Base-by-base conservation (phyloP, 2,329 filamentous ascomycete genomes). In the Aspergillus spinulosporus region DNA sequence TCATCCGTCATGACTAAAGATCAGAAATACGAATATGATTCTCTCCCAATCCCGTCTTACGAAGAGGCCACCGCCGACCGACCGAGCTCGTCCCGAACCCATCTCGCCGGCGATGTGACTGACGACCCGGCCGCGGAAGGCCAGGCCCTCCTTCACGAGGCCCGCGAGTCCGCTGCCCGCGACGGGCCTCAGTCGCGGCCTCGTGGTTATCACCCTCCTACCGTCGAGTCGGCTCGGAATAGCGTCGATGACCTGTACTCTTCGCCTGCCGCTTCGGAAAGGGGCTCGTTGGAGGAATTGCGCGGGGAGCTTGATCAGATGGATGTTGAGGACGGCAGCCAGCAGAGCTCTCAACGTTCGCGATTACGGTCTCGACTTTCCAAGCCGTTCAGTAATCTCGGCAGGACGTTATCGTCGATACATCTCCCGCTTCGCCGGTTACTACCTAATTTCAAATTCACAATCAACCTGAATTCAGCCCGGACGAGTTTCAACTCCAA, bases 231-330 rank as follows among this genome's bases (percentile, higher is more conserved):
- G 56, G 88, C 86, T 59, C 88, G 92, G 60, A 77, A 78, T 49
- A 85, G 76, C 73, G 76, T 81, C 62, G 86, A 82, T 65, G 78
- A 77, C 57, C 77, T 80, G 61, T 81, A 77, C 47, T 84, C 82
- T 59, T 78, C 78, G 49, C 74, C 70, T 78, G 84, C 74, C 73
- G 81, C 68, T 74, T 81, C 76, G 72, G 72, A 78, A 73, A 65
- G 76, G 71, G 64, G 77, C 78, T 75, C 89, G 62, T 78, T 79
- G 49, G 84, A 84, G 32, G 84, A 86, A 60, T 82, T 94, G 65
- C 86, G 90, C 60, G 83, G 88, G 63, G 90, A 94, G 74, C 88
- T 97, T 78, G 85, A 95, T 69, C 89, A 97, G 81, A 86, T 96
- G 82, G 91, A 95, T 64, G 84, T 95, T 42, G 84, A 91, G 66